Base-by-base conservation (phyloP, 2,329 filamentous ascomycete genomes). In the Zymoseptoria brevis region DNA sequence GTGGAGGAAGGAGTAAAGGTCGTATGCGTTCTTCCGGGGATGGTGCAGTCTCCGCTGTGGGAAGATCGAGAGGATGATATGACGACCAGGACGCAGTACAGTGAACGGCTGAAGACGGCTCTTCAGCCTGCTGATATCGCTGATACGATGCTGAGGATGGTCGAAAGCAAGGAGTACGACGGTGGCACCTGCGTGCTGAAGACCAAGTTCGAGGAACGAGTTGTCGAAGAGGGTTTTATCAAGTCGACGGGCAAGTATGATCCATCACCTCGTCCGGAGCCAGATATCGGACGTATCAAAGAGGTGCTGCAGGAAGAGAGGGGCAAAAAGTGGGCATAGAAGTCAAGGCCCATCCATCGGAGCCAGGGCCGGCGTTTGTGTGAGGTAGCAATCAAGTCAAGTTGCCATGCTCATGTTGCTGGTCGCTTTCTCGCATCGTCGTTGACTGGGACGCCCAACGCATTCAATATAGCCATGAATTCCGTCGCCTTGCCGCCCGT, bases 1-100 rank as follows among this genome's bases (percentile, higher is more conserved):
- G 75, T 76, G 0, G 71, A 71, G 1, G 63, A 74, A 1, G 76
- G 77, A 2, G 57, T 77, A 2, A 70, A 75, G 4, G 69, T 77
- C 30, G 76, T 77, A 50, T 73, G 72, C 1, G 69, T 73, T 13
- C 67, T 68, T 29, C 71, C 70, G 1, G 70, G 70, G 8, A 57
- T 64, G 50, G 62, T 64, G 3, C 62, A 64, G 50, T 59, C 53
- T 53, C 62, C 62, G 5, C 51, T 62, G 29, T 75, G 70, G 62
- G 72, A 74, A 35, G 75, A 64, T 71, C 19, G 75, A 73, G 6
- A 72, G 70, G 48, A 75, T 68, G 56, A 66, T 22, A 55, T 64
- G 24, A 57, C 53, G 1, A 61, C 57, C 19, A 57, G 58, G 30
- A 61, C 58, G 7, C 59, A 62, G 51, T 67, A 62, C 49, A 24